Evolutionary conservation across 345 rosid species (phyloP).

Genomic region (Gossypium mustelinum): DNA sequence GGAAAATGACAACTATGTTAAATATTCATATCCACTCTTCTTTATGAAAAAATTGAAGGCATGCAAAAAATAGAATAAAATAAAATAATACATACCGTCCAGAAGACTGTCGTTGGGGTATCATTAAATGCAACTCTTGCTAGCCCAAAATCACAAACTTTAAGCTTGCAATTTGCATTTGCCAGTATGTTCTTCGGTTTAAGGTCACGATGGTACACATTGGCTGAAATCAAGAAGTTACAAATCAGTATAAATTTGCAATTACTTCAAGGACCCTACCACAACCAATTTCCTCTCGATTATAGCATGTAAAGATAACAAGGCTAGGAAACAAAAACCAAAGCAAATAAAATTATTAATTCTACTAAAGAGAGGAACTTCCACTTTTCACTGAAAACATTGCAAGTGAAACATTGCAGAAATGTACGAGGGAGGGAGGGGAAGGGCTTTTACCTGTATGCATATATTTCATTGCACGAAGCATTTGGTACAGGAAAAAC

Average conservation of each 20-base stretch:
- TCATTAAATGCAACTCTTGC: constrained; percentile 93
- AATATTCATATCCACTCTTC: constrained; percentile 7
- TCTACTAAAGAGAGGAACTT: not conserved
- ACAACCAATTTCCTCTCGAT: not conserved
- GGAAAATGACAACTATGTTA: constrained; percentile 3
- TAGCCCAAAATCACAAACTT: constrained; percentile 91
- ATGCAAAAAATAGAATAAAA: not conserved
- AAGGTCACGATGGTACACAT: constrained; percentile 96
- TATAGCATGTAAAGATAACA: not conserved
- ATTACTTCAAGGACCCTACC: not conserved
- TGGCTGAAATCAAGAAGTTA: constrained; percentile 49
- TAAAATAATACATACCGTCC: constrained; percentile 59
- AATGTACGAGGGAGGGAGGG: not conserved
- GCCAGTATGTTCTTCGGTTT: constrained; percentile 97
- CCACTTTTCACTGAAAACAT: not conserved
- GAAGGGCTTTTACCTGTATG: constrained; percentile 61
- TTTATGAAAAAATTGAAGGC: not conserved
- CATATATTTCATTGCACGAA: constrained; percentile 92
- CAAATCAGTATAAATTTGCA: constrained; percentile 22
- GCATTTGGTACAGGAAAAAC: constrained; percentile 97
- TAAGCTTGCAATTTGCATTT: constrained; percentile 95
- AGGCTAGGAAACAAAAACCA: not conserved
- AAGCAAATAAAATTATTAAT: not conserved
- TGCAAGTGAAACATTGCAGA: not conserved
- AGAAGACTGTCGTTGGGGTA: constrained; percentile 79